A percentile compares a stretch with the other conserved stretches of the same genome.
phyloP scores from a whole-genome alignment of 2,329 filamentous ascomycete genomes.

The Fusarium falciforme region DNA sequence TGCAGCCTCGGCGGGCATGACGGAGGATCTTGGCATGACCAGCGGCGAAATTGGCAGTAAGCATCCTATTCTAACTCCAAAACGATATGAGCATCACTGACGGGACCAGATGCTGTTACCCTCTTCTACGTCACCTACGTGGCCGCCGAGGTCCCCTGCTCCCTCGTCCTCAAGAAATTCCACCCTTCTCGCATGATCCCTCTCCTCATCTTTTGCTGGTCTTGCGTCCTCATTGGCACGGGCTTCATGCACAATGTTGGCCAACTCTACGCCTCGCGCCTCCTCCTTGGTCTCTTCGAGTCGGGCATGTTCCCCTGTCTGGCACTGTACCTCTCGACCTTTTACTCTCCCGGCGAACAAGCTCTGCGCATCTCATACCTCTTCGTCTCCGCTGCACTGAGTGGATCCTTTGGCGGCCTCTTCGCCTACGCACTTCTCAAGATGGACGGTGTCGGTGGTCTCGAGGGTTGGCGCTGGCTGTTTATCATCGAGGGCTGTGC shows the following conservation, averaged over 20 bases:
- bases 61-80: background rate
- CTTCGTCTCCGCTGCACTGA: conserved; percentile 2
- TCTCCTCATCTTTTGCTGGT: conserved; percentile 54
- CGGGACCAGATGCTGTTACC: background rate
- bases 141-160: conserved; percentile 23
- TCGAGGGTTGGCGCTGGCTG: conserved; percentile 20
- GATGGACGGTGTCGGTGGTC: conserved; percentile 9
- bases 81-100: background rate
- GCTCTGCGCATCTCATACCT: conserved; percentile 24
- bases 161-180: conserved; percentile 19
- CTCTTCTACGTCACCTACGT: conserved; percentile 17
- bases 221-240: conserved; percentile 65
- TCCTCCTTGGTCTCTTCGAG: conserved; percentile 69
- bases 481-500: conserved; percentile 58
- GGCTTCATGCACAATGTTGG: conserved; percentile 67
- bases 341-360: conserved; percentile 25
- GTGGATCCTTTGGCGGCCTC: conserved; percentile 18
- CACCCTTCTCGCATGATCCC: conserved; percentile 16
- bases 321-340: conserved; percentile 56
- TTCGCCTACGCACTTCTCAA: conserved; percentile 12
- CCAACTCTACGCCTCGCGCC: conserved; percentile 65
- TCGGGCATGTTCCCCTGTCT: conserved; percentile 71
- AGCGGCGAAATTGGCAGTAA: background rate
- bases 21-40: background rate
- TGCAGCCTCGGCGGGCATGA: background rate